These are phyloP conservation scores for Dendrobium huoshanense DNA, from an alignment of 106 monocot genomes.

Conservation along the genomic window DNA sequence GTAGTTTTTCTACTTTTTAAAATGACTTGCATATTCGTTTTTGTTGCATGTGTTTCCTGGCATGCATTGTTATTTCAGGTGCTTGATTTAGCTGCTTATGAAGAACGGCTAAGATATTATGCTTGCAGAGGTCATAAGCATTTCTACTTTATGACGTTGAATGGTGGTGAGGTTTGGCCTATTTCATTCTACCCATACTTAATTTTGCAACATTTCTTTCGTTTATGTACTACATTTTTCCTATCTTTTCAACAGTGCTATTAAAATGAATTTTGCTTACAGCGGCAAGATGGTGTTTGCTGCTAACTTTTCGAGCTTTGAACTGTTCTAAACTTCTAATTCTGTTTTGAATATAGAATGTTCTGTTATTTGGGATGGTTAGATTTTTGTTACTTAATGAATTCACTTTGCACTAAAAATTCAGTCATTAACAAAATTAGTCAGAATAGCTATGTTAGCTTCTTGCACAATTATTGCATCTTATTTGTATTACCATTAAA, in stretches of 20 bases:
- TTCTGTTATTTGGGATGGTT: neutral
- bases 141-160: constrained; percentile 99
- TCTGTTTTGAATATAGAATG: neutral
- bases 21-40: neutral
- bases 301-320: neutral
- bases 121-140: constrained; percentile 94
- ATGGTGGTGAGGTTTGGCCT: constrained; percentile 90
- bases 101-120: constrained; percentile 83
- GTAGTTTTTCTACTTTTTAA: neutral
- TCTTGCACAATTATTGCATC: neutral
- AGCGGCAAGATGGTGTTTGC: neutral
- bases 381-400: neutral
- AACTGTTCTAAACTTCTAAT: neutral
- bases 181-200: constrained; percentile 21
- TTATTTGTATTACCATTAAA: neutral
- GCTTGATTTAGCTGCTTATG: constrained; percentile 80
- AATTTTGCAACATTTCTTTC: neutral
- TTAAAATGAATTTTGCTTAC: neutral
- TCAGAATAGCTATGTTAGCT: neutral
- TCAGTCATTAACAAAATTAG: neutral
- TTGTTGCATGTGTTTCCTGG: neutral
- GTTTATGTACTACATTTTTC: neutral
- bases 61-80: constrained; percentile 35
- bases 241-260: neutral
- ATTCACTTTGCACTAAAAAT: neutral